These are phyloP conservation scores for Mycena floridula DNA, from an alignment of 768 basidiomycete species.

Conservation along the genomic window DNA sequence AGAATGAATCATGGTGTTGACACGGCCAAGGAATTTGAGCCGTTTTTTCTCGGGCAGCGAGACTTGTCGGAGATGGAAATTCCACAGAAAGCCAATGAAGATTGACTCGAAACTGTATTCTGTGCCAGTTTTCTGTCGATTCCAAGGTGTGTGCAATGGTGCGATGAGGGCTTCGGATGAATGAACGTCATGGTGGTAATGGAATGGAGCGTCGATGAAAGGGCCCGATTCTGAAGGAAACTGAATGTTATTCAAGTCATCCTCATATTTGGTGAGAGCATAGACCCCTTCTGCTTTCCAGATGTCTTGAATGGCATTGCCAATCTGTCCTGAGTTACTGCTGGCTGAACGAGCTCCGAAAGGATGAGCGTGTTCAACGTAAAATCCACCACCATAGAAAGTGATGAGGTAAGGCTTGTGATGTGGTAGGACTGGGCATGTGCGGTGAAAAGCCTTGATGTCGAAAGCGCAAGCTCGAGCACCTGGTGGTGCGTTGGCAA, in stretches of 20 bases:
- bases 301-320: conserved; percentile 16
- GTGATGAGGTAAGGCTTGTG: conserved; percentile 11
- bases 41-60: conserved; percentile 12
- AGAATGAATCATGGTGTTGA: not conserved
- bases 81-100: conserved; percentile 16
- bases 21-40: not conserved
- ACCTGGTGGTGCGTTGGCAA: conserved; percentile 20
- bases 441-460: conserved; percentile 6
- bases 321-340: conserved; percentile 20
- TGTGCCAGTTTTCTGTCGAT: conserved; percentile 6
- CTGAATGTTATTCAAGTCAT: conserved; percentile 6
- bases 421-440: too few species aligned
- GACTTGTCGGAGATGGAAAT: conserved; percentile 7
- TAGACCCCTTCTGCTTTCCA: conserved; percentile 13
- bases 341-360: conserved; percentile 19
- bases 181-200: not conserved
- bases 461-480: conserved; percentile 23
- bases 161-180: not conserved
- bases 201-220: not conserved
- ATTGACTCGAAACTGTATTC: conserved; percentile 3
- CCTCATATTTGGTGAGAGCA: conserved; percentile 13
- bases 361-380: conserved; percentile 14
- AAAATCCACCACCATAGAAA: conserved; percentile 10
- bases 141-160: conserved; percentile 11
- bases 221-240: not conserved